These are phyloP conservation scores for Taxillus chinensis DNA, from an alignment of 164 flowering plant species.

Conservation along the genomic window DNA sequence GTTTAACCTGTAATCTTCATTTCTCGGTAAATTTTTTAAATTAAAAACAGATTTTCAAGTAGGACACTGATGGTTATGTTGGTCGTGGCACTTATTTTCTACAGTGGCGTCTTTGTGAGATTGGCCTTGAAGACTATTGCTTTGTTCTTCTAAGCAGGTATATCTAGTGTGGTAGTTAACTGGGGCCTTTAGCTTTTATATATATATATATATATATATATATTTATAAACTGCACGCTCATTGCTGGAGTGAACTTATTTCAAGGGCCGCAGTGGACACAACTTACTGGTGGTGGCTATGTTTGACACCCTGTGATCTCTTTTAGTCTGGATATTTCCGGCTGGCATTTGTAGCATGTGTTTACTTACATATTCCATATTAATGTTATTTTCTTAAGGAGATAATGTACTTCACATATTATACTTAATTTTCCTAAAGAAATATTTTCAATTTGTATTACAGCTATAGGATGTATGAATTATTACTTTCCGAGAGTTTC, in stretches of 20 bases:
- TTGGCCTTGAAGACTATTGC: constrained; percentile 91
- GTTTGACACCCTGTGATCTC: not conserved
- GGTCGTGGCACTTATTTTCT: not conserved
- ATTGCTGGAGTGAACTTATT: not conserved
- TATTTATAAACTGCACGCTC: not conserved
- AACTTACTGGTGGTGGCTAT: not conserved
- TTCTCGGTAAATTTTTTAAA: constrained; percentile 1
- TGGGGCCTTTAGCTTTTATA: not conserved
- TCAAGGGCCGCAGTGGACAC: not conserved
- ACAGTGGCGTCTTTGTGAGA: constrained; percentile 98
- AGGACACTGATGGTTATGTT: not conserved
- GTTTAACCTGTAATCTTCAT: not conserved
- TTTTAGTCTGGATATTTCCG: too few relatives aligned
- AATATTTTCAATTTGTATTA: too few relatives aligned
- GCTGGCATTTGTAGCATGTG: not conserved
- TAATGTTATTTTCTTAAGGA: too few relatives aligned
- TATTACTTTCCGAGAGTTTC: too few relatives aligned
- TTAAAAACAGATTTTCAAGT: not conserved
- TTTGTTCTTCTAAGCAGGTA: constrained; percentile 96
- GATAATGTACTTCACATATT: too few relatives aligned
- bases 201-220: too few relatives aligned
- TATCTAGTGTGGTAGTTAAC: not conserved
- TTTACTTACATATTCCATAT: not conserved
- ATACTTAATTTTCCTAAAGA: too few relatives aligned
- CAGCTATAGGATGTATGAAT: too few relatives aligned